Percentiles rank a stretch among this genome's conserved stretches.
Conservation (phyloP, 345 rosid species). For the Pelargonium nanum region DNA sequence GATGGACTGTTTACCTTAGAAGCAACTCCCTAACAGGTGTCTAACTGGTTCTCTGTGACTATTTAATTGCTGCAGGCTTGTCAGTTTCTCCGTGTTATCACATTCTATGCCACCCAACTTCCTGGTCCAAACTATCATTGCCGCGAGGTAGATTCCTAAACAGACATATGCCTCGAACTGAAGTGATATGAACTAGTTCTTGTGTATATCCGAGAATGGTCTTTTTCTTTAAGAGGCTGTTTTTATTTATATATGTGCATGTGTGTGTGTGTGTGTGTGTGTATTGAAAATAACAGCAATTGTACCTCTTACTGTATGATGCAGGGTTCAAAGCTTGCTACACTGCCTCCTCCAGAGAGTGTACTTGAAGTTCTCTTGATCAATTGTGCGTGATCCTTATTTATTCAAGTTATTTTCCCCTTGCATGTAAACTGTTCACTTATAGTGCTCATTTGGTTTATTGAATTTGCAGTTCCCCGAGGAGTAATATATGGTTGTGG, state of each 20-base stretch:
- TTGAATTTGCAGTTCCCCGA: constrained; percentile 63
- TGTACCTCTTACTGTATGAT: constrained; percentile 9
- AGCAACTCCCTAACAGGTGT: not conserved
- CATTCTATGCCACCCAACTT: constrained; percentile 94
- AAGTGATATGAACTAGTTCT: not conserved
- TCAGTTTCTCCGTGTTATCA: constrained; percentile 72
- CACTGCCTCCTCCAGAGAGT: constrained; percentile 68
- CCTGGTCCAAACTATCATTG: constrained; percentile 99
- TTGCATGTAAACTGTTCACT: not conserved
- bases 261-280: too few relatives aligned
- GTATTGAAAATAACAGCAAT: not conserved
- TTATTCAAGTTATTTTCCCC: not conserved
- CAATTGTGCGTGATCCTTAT: constrained; percentile 46
- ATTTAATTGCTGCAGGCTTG: constrained; percentile 47
- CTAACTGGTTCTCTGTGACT: constrained; percentile 8
- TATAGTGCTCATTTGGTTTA: constrained; percentile 19
- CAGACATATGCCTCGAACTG: not conserved
- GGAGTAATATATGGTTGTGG: constrained; percentile 93
- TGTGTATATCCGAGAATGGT: not conserved
- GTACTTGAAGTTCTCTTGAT: constrained; percentile 57
- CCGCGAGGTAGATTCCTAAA: constrained; percentile 53
- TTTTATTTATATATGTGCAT: too few relatives aligned
- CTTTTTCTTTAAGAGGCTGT: not conserved
- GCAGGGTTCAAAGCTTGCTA: constrained; percentile 84
- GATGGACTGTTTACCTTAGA: not conserved